Evolutionary conservation across 2,329 filamentous ascomycete species (phyloP).

Genomic region (Aspergillus pseudoviridinutans): DNA sequence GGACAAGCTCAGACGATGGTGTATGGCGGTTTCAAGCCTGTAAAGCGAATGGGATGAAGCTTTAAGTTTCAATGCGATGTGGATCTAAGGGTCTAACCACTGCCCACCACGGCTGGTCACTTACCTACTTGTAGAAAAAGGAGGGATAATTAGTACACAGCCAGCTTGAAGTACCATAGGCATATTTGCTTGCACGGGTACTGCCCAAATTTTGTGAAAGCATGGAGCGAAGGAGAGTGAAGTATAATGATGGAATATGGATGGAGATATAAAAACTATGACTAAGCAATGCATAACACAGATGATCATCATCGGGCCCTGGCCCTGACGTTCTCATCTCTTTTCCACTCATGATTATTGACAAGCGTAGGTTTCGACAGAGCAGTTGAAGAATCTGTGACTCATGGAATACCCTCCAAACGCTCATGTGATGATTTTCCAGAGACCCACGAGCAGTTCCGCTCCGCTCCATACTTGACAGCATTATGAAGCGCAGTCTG

Average conservation of each 20-base stretch:
- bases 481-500: conserved; percentile 11
- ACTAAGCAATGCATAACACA: background rate
- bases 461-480: background rate
- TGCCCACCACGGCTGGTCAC: too few species aligned
- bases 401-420: background rate
- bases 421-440: background rate
- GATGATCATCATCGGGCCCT: background rate
- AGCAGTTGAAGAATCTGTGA: background rate
- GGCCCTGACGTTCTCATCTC: background rate
- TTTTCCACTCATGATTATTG: background rate
- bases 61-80: too few species aligned
- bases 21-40: too few species aligned
- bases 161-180: too few species aligned
- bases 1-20: too few species aligned
- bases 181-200: too few species aligned
- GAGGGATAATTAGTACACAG: too few species aligned
- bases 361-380: background rate
- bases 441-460: background rate
- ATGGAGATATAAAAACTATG: background rate
- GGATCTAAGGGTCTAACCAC: too few species aligned
- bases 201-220: too few species aligned
- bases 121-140: too few species aligned
- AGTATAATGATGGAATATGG: background rate
- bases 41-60: too few species aligned
- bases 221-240: too few species aligned